These are phyloP conservation scores for Dactylonectria estremocensis DNA, from an alignment of 2,329 filamentous ascomycete genomes.

Conservation along the genomic window DNA sequence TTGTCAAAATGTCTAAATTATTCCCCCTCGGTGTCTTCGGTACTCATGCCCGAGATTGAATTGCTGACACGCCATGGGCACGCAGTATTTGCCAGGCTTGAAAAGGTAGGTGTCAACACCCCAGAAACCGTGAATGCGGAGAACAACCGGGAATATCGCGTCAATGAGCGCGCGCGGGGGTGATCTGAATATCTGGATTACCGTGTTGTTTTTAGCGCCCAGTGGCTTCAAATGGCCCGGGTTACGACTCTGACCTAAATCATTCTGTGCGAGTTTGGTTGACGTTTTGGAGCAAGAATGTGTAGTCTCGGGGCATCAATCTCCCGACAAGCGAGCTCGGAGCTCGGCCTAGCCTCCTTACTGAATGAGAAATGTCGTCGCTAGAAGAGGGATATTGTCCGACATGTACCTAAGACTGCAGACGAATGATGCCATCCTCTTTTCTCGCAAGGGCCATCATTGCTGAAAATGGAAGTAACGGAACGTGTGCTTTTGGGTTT, in stretches of 20 bases:
- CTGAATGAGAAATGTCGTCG: too few relatives aligned
- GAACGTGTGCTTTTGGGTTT: not conserved
- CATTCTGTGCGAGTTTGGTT: not conserved
- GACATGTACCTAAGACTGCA: not conserved
- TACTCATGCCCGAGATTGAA: too few relatives aligned
- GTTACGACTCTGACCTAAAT: not conserved
- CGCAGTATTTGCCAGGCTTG: not conserved
- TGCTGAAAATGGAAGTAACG: not conserved
- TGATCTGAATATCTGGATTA: not conserved
- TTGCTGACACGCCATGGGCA: too few relatives aligned
- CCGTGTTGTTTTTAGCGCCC: not conserved
- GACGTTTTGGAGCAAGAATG: not conserved
- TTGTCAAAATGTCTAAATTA: too few relatives aligned
- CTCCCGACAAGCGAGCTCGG: slow-evolving; percentile 1
- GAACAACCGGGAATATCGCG: not conserved
- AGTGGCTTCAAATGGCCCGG: not conserved
- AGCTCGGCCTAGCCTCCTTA: not conserved
- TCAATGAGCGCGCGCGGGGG: slow-evolving; percentile 7
- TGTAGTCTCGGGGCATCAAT: not conserved
- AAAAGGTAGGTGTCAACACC: not conserved
- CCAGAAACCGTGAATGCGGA: not conserved
- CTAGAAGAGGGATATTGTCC: not conserved
- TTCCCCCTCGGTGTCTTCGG: too few relatives aligned
- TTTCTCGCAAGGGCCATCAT: not conserved
- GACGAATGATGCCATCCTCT: not conserved